Percentiles rank a stretch among this genome's conserved stretches.
Evolutionary conservation across 2,329 filamentous ascomycete species (phyloP).

Genomic region (Chrysoporthe austroafricana): DNA sequence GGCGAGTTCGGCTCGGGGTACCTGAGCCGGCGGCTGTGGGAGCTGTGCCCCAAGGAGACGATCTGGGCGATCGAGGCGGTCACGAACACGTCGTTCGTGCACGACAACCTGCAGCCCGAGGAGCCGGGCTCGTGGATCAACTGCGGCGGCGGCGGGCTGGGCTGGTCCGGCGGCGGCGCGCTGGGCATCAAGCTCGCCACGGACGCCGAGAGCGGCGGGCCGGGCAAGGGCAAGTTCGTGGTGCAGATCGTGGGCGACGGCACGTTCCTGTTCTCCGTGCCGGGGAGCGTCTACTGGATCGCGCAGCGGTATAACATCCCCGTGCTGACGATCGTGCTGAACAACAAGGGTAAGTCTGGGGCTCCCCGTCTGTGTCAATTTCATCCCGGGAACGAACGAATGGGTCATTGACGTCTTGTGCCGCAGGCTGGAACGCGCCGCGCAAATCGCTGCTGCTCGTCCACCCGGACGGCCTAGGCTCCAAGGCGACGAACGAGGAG

Average conservation of each 20-base stretch:
- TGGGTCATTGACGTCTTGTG: not conserved
- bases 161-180: slow-evolving; percentile 56
- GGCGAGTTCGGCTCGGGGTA: slow-evolving; percentile 63
- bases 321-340: slow-evolving; percentile 53
- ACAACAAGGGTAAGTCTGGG: slow-evolving; percentile 50
- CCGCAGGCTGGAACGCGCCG: slow-evolving; percentile 45
- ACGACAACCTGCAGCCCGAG: slow-evolving; percentile 69
- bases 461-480: slow-evolving; percentile 60
- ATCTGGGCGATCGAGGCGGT: slow-evolving; percentile 78
- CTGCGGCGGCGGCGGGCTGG: slow-evolving; percentile 56
- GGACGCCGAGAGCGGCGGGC: slow-evolving; percentile 43
- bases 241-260: slow-evolving; percentile 56
- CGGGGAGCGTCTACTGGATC: slow-evolving; percentile 54
- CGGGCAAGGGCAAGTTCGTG: slow-evolving; percentile 48
- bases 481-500: slow-evolving; percentile 61
- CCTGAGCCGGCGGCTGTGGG: slow-evolving; percentile 42
- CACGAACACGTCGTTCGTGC: slow-evolving; percentile 67
- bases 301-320: slow-evolving; percentile 51
- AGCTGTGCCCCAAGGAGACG: slow-evolving; percentile 52
- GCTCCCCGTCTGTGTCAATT: not conserved
- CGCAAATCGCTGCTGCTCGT: slow-evolving; percentile 60
- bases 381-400: no score
- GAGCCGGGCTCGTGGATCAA: slow-evolving; percentile 56
- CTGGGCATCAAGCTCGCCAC: slow-evolving; percentile 54
- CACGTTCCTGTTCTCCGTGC: slow-evolving; percentile 53